A percentile compares a stretch with the other conserved stretches of the same genome.
Conservation (phyloP, 164 flowering plant genomes). For the Pachysandra terminalis region DNA sequence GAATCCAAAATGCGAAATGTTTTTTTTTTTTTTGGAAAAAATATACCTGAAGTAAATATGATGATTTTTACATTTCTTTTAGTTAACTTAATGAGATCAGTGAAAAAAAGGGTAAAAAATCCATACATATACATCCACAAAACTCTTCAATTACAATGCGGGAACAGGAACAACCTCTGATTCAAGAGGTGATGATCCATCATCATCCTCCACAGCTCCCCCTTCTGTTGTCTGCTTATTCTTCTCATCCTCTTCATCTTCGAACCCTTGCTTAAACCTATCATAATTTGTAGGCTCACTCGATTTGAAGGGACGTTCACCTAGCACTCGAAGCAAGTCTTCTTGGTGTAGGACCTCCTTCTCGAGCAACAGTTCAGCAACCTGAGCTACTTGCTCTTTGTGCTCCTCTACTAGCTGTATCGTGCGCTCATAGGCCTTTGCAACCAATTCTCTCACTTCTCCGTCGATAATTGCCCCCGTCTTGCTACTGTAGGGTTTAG, state of each 20-base stretch:
- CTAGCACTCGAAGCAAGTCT: constrained; percentile 65
- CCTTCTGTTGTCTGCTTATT: constrained; percentile 15
- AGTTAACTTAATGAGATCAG: not conserved
- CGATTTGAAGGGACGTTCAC: constrained; percentile 77
- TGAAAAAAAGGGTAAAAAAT: constrained; percentile 7
- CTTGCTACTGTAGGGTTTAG: constrained; percentile 89
- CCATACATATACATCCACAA: constrained; percentile 31
- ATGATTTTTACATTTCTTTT: constrained; percentile 15
- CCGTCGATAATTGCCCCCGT: constrained; percentile 78
- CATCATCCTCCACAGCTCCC: constrained; percentile 36
- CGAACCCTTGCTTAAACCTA: constrained; percentile 64
- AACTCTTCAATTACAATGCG: constrained; percentile 21
- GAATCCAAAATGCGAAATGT: too few species aligned
- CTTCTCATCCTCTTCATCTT: constrained; percentile 52
- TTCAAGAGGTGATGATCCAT: constrained; percentile 40
- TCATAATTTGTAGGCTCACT: constrained; percentile 74
- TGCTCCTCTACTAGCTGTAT: constrained; percentile 67
- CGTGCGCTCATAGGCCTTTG: constrained; percentile 66
- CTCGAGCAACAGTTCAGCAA: constrained; percentile 84
- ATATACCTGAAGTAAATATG: not conserved
- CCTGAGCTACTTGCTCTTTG: constrained; percentile 66
- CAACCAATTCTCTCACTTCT: constrained; percentile 93
- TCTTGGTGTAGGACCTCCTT: constrained; percentile 95
- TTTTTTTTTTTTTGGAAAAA: too few species aligned
- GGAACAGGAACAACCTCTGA: constrained; percentile 64